A percentile compares a stretch with the other conserved stretches of the same genome.
phyloP scores from a whole-genome alignment of 2,329 filamentous ascomycete genomes.

The Verruconis gallopava region DNA sequence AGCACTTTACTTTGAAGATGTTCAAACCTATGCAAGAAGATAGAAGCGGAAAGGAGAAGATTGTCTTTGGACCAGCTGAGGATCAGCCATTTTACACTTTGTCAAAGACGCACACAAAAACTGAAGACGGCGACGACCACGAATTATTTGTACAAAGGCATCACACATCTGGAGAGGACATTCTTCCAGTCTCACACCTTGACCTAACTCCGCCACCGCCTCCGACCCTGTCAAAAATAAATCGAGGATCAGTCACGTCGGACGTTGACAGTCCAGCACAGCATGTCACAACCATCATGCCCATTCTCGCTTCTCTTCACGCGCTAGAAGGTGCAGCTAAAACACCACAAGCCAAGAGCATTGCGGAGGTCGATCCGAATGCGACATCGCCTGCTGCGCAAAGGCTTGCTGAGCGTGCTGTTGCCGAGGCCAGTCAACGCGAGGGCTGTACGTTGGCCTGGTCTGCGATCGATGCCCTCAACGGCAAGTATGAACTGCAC shows the following conservation, averaged over 20 bases:
- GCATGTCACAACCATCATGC: conserved; percentile 30
- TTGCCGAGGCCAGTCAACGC: conserved; percentile 50
- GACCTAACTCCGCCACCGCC: conserved; percentile 26
- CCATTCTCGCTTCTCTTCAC: conserved; percentile 33
- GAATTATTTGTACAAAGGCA: conserved; percentile 24
- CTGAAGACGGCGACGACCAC: conserved; percentile 39
- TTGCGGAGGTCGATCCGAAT: conserved; percentile 56
- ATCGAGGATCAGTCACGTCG: conserved; percentile 14
- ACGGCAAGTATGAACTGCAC: conserved; percentile 30
- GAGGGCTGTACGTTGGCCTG: conserved; percentile 62
- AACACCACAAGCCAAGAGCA: conserved; percentile 29
- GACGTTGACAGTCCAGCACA: conserved; percentile 20
- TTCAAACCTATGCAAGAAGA: conserved; percentile 41
- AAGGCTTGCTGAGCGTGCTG: conserved; percentile 43
- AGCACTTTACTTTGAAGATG: conserved; percentile 27
- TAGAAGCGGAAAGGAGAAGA: conserved; percentile 42
- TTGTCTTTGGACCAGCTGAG: conserved; percentile 54
- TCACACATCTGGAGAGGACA: conserved; percentile 15
- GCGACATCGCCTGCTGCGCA: conserved; percentile 52
- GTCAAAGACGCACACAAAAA: conserved; percentile 43
- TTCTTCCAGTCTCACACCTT: conserved; percentile 26
- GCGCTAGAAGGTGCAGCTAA: conserved; percentile 34
- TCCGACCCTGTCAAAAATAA: conserved; percentile 8
- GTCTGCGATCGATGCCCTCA: conserved; percentile 20
- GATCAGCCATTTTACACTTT: conserved; percentile 59